Evolutionary conservation across 768 basidiomycete species (phyloP), one percentile per base, ranked within the genome.

Genomic region (Tylopilus plumbeoviolaceoides): DNA sequence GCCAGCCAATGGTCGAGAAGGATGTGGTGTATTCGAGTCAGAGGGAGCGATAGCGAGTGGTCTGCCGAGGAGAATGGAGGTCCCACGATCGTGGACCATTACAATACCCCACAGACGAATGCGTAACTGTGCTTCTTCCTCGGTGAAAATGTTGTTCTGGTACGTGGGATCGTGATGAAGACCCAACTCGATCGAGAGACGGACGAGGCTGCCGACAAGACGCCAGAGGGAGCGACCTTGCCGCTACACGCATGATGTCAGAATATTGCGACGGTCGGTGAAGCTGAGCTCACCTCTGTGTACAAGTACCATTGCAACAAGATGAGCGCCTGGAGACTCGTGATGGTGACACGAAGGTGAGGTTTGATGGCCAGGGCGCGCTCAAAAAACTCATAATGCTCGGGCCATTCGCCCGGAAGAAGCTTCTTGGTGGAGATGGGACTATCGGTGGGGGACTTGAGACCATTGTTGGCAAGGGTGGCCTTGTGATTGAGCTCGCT

Each of bases 171-270:
- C 89, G 60, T 93, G 91, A 58, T 93, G 91, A 42, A 93, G 74
- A 23, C 91, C 91, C 3, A 93, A 77, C 69, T 93, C 91, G 58
- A 91, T 83, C 15, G 87, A 79, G 11, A 93, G 76, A 5, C 90
- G 84, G 25, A 92, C 89, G 36, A 93, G 78, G 55, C 85, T 88
- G 27, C 91, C 91, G 48, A 90, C 89, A 15, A 93, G 81, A 48
- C 91, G 87, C 91, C 91, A 93, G 3, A 93, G 73, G 1, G 88
- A 87, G 57, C 89, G 82, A n/a, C 90, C 90, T 79, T 91, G 89
- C 59, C 90, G 83, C 90, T 93, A 61, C 31, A 58, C 20, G 44
- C 38, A 44, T 51, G 40, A 40, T 42, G 40, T 53, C 48, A 62
- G 59, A 17, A 55, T 18, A 45, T 28, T 33, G 39, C 8, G 12